phyloP scores from a whole-genome alignment of 2,329 filamentous ascomycete genomes.

The Curvularia sp. region DNA sequence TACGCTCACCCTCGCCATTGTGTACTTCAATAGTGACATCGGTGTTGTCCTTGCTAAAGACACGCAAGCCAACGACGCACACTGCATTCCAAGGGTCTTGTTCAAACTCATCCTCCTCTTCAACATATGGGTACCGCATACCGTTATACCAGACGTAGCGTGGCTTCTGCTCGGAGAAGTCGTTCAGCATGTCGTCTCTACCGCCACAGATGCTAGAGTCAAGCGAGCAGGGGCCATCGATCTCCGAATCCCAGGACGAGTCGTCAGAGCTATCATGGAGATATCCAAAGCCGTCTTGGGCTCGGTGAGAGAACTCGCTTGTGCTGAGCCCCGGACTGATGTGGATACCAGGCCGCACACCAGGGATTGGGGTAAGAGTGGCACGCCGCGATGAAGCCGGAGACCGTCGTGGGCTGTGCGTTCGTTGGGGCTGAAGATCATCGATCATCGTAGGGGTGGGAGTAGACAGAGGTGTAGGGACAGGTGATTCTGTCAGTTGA shows the following conservation, averaged over 20 bases:
- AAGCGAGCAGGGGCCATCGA: constrained; percentile 47
- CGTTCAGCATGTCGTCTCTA: constrained; percentile 18
- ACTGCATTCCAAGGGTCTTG: constrained; percentile 67
- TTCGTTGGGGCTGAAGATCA: constrained; percentile 43
- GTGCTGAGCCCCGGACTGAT: constrained; percentile 39
- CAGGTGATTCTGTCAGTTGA: constrained; percentile 41
- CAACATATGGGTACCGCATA: constrained; percentile 33
- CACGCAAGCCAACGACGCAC: constrained; percentile 65
- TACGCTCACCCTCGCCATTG: constrained; percentile 42
- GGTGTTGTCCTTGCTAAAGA: constrained; percentile 62
- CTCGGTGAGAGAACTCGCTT: constrained; percentile 41
- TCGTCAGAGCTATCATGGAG: constrained; percentile 47
- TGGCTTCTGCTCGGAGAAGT: constrained; percentile 21
- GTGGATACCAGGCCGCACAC: constrained; percentile 45
- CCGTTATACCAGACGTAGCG: constrained; percentile 34
- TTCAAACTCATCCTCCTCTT: constrained; percentile 54
- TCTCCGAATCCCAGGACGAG: constrained; percentile 52
- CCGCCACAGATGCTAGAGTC: constrained; percentile 33
- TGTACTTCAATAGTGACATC: constrained; percentile 61
- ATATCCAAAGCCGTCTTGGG: constrained; percentile 39
- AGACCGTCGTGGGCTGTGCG: constrained; percentile 39
- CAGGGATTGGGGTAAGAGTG: constrained; percentile 48
- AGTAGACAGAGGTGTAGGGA: constrained; percentile 37
- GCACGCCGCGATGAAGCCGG: constrained; percentile 44
- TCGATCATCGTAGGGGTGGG: constrained; percentile 37